Evolutionary conservation across 768 basidiomycete genomes (phyloP).

Genomic region (Trametes sanguinea): DNA sequence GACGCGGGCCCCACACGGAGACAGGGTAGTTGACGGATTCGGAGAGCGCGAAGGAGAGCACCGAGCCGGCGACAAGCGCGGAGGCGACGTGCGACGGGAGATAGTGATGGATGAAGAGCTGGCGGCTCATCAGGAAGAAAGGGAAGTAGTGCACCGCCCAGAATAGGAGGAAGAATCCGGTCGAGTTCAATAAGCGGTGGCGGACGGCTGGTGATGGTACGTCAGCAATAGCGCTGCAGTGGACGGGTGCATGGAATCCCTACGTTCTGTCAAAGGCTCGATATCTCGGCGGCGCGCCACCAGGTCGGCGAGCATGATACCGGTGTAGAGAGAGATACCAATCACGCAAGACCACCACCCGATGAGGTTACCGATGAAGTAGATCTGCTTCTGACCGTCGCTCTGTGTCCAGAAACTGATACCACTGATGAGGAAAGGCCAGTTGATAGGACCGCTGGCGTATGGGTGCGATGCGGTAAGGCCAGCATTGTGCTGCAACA

Average conservation of each 20-base stretch:
- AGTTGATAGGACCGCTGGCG: constrained; percentile 93
- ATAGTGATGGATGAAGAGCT: constrained; percentile 97
- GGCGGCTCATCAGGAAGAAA: constrained; percentile 97
- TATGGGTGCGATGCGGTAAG: constrained; percentile 98
- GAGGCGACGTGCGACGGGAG: constrained; percentile 95
- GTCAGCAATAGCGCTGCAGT: background rate
- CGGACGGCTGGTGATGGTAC: constrained; percentile 65
- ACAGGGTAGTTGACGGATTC: constrained; percentile 93
- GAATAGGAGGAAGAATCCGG: constrained; percentile 91
- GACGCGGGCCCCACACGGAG: constrained; percentile 64
- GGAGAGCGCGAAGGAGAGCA: constrained; percentile 86
- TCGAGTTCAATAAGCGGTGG: constrained; percentile 92
- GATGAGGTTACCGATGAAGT: constrained; percentile 90
- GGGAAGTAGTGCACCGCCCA: constrained; percentile 97
- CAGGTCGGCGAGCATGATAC: constrained; percentile 87
- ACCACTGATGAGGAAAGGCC: constrained; percentile 95
- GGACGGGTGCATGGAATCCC: constrained; percentile 35
- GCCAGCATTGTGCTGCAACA: constrained; percentile 99
- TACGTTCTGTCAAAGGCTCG: constrained; percentile 85
- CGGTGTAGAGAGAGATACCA: constrained; percentile 83
- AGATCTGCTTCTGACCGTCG: constrained; percentile 87
- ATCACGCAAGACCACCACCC: constrained; percentile 96
- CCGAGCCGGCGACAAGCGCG: constrained; percentile 87
- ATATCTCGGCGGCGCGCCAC: constrained; percentile 83
- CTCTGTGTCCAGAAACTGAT: constrained; percentile 99